Percentiles rank a stretch among this genome's conserved stretches.
Evolutionary conservation across 116 monocot genomes (phyloP).

Genomic region (Posidonia oceanica): DNA sequence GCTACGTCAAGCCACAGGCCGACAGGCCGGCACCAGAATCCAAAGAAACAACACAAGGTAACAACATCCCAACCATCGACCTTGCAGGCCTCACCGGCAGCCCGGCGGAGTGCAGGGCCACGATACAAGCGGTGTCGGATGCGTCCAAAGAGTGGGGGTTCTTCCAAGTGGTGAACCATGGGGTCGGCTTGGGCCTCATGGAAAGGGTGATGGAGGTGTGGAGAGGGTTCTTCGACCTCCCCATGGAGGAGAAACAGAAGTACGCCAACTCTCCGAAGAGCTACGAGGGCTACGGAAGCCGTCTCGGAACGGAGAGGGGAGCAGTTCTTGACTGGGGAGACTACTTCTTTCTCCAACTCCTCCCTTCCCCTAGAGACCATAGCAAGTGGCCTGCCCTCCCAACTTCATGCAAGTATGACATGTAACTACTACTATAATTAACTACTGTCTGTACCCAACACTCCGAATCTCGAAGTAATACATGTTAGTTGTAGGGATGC

Average conservation of each 20-base stretch:
- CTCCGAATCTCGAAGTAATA: too few relatives aligned
- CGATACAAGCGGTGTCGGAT: constrained; percentile 12
- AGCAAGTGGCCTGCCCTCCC: constrained; percentile 50
- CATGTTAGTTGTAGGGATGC: constrained; percentile 25
- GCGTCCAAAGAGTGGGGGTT: constrained; percentile 74
- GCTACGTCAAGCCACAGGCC: constrained; percentile 33
- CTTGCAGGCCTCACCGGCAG: constrained; percentile 9
- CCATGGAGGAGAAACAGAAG: constrained; percentile 40
- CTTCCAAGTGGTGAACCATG: constrained; percentile 67
- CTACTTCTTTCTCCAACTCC: constrained; percentile 54
- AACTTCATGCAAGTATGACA: constrained; percentile 20
- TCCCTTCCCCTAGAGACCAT: constrained; percentile 18
- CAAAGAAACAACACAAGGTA: not conserved
- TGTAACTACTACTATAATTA: not conserved
- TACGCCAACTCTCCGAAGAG: constrained; percentile 41
- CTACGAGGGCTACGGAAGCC: constrained; percentile 69
- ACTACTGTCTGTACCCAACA: not conserved
- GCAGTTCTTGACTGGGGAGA: constrained; percentile 62
- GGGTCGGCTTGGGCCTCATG: constrained; percentile 25
- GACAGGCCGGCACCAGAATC: constrained; percentile 2
- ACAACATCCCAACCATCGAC: constrained; percentile 36
- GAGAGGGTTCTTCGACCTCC: constrained; percentile 54
- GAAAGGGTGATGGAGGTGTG: constrained; percentile 15
- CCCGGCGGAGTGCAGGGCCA: not conserved
- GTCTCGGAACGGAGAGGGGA: constrained; percentile 33